These are phyloP conservation scores for Plenodomus lindquistii DNA, from an alignment of 2,329 filamentous ascomycete species.

Conservation along the genomic window DNA sequence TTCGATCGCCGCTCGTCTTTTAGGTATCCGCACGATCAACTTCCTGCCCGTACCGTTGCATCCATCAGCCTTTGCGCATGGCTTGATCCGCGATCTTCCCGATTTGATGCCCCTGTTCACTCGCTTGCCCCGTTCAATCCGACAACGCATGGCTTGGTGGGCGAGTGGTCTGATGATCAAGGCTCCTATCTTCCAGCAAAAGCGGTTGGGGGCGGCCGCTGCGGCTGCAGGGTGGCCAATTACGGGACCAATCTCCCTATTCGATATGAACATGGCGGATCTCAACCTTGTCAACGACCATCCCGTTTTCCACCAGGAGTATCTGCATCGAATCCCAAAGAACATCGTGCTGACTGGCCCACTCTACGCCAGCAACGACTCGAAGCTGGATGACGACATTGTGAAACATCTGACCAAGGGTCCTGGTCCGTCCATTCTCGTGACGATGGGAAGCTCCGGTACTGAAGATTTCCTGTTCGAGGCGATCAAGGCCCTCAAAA, in stretches of 20 bases:
- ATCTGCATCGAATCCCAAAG: conserved; percentile 31
- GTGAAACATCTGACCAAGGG: conserved; percentile 27
- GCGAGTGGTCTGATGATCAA: conserved; percentile 33
- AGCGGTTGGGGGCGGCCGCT: conserved; percentile 35
- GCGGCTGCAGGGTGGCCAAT: conserved; percentile 33
- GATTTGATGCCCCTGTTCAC: conserved; percentile 39
- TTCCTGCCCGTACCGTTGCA: conserved; percentile 38
- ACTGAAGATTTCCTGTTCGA: conserved; percentile 39
- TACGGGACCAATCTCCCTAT: conserved; percentile 35
- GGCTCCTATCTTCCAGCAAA: conserved; percentile 39
- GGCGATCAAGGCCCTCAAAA: conserved; percentile 33
- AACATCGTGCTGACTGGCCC: conserved; percentile 39
- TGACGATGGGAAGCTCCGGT: conserved; percentile 39
- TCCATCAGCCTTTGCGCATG: conserved; percentile 30
- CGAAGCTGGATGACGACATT: conserved; percentile 33
- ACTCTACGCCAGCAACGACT: conserved; percentile 25
- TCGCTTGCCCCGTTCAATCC: conserved; percentile 32
- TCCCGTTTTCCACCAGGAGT: conserved; percentile 37
- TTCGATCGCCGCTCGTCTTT: conserved; percentile 33
- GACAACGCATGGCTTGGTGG: conserved; percentile 32
- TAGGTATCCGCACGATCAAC: conserved; percentile 39
- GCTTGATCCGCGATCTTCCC: conserved; percentile 37
- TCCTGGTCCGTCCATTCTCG: conserved; percentile 28
- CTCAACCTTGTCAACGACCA: conserved; percentile 41
- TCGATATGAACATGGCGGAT: conserved; percentile 43